These are phyloP conservation scores for Hemerocallis citrina DNA, from an alignment of 106 monocot genomes.

Conservation along the genomic window DNA sequence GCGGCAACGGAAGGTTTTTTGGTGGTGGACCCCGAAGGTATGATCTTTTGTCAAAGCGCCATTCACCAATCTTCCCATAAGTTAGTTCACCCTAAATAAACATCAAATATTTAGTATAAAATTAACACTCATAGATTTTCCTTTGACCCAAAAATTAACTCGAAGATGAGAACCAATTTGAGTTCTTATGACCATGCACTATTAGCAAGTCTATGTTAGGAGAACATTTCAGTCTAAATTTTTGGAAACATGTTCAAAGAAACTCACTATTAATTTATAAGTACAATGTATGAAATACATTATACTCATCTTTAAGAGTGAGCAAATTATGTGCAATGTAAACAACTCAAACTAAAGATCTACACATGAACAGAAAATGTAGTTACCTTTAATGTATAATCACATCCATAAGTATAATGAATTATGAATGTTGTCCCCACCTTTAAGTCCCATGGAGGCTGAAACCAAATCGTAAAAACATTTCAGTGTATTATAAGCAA, in stretches of 20 bases:
- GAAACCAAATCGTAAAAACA: not conserved
- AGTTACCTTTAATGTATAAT: not conserved
- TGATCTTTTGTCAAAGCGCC: conserved; percentile 97
- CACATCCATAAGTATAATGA: conserved; percentile 2
- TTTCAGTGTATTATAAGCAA: not conserved
- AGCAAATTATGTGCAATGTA: not conserved
- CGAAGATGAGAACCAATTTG: not conserved
- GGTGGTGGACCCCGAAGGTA: conserved; percentile 60
- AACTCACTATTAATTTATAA: not conserved
- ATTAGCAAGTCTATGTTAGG: not conserved
- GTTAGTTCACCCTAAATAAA: conserved; percentile 67
- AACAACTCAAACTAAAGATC: not conserved
- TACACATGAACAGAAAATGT: not conserved
- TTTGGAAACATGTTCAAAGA: not conserved
- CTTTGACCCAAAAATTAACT: no score
- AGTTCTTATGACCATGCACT: not conserved
- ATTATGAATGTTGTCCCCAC: not conserved
- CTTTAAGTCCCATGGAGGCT: not conserved
- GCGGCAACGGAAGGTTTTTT: conserved; percentile 79
- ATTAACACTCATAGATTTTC: no score
- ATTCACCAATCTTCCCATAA: conserved; percentile 89
- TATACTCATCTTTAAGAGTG: not conserved
- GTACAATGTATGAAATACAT: not conserved
- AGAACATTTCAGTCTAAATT: not conserved
- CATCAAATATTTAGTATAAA: not conserved